A percentile compares a stretch with the other conserved stretches of the same genome.
phyloP scores from a whole-genome alignment of 2,329 filamentous ascomycete species.

The Pseudocercospora macadamiae region DNA sequence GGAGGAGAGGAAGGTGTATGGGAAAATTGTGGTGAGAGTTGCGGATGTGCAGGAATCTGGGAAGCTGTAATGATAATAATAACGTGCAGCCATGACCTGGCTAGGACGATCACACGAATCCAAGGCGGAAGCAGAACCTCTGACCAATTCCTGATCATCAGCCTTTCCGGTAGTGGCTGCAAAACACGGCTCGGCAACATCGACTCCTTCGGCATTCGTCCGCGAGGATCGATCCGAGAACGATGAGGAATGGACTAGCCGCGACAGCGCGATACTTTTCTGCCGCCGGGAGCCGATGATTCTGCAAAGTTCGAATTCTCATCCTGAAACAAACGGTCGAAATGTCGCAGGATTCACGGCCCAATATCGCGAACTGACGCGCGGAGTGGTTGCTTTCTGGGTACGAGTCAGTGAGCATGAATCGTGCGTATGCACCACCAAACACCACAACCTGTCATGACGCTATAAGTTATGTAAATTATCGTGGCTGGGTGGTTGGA shows the following conservation, averaged over 20 bases:
- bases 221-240: neutral
- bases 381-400: neutral
- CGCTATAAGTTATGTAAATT: no score
- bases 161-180: neutral
- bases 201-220: neutral
- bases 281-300: neutral
- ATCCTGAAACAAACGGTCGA: neutral
- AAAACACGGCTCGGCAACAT: neutral
- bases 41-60: constrained; percentile 28
- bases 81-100: neutral
- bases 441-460: no score
- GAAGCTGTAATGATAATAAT: constrained; percentile 26
- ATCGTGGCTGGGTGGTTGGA: no score
- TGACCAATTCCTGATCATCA: no score
- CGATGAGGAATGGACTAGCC: no score
- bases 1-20: constrained; percentile 54
- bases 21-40: constrained; percentile 59
- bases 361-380: neutral
- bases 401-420: neutral
- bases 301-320: neutral
- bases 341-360: neutral
- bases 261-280: neutral
- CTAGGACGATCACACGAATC: neutral
- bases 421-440: no score
- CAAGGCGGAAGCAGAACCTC: neutral